Percentiles rank a stretch among this genome's conserved stretches.
Evolutionary conservation across 2,329 filamentous ascomycete species (phyloP).

Genomic region (Fonsecaea nubica): DNA sequence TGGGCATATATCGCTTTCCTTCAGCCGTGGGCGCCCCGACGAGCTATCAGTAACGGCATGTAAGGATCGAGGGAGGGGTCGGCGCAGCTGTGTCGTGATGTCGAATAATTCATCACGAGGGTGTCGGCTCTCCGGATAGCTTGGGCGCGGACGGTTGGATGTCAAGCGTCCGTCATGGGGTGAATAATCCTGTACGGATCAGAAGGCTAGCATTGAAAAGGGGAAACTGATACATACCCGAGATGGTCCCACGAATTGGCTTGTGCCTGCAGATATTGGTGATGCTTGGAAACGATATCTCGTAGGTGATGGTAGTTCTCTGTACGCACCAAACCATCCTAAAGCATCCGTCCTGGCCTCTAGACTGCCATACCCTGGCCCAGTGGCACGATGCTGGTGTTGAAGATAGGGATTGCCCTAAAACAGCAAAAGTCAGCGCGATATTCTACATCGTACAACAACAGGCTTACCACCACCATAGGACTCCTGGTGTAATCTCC

Average conservation of each 20-base stretch:
- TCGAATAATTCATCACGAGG: constrained; percentile 25
- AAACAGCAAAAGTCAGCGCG: not conserved
- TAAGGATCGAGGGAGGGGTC: constrained; percentile 20
- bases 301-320: constrained; percentile 16
- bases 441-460: too few species aligned
- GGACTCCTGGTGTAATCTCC: constrained; percentile 1
- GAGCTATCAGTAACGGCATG: constrained; percentile 28
- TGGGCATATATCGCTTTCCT: constrained; percentile 56
- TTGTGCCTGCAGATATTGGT: constrained; percentile 9
- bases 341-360: constrained; percentile 13
- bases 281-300: constrained; percentile 21
- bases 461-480: constrained; percentile 3
- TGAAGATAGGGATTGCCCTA: constrained; percentile 13
- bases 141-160: constrained; percentile 22
- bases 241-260: constrained; percentile 10
- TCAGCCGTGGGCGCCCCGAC: constrained; percentile 40
- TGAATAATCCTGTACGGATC: constrained; percentile 19
- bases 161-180: constrained; percentile 15
- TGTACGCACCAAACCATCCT: constrained; percentile 19
- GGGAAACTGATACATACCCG: constrained; percentile 18
- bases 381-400: constrained; percentile 16
- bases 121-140: constrained; percentile 28
- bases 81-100: constrained; percentile 13
- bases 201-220: not conserved
- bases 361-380: constrained; percentile 15